These are phyloP conservation scores for Pyrrhoderma lamaoense DNA, from an alignment of 1,284 basidiomycete species.

Conservation along the genomic window DNA sequence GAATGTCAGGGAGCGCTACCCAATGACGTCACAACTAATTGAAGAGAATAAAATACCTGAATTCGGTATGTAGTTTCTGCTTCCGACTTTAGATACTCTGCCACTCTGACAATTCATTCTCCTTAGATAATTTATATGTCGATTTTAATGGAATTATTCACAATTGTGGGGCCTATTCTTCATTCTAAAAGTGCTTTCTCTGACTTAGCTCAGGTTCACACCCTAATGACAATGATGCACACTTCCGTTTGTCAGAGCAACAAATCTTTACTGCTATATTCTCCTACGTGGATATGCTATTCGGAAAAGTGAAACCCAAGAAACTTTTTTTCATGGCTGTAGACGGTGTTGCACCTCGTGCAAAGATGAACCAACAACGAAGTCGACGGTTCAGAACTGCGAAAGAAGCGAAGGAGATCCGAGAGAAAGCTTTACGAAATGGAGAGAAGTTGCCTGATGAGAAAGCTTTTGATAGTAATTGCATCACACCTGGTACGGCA, in stretches of 20 bases:
- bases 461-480: constrained; percentile 97
- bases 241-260: constrained; percentile 92
- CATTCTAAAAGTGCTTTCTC: not conserved
- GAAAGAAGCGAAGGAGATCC: constrained; percentile 83
- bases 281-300: constrained; percentile 94
- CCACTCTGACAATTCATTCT: not conserved
- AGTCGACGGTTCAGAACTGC: constrained; percentile 92
- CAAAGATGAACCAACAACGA: constrained; percentile 99
- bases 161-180: constrained; percentile 60
- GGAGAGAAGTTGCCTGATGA: constrained; percentile 90
- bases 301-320: constrained; percentile 95
- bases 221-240: constrained; percentile 90
- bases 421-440: constrained; percentile 80
- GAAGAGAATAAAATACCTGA: constrained; percentile 97
- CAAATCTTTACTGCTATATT: constrained; percentile 98
- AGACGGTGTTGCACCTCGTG: constrained; percentile 95
- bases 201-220: constrained; percentile 59
- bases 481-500: constrained; percentile 86
- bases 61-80: constrained; percentile 47
- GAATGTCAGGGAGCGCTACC: constrained; percentile 81
- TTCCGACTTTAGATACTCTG: not conserved
- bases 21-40: constrained; percentile 95
- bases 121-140: constrained; percentile 78
- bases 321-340: constrained; percentile 98
- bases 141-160: constrained; percentile 99